Conservation (phyloP, 2,329 filamentous ascomycete species). For the Clonostachys sp. region DNA sequence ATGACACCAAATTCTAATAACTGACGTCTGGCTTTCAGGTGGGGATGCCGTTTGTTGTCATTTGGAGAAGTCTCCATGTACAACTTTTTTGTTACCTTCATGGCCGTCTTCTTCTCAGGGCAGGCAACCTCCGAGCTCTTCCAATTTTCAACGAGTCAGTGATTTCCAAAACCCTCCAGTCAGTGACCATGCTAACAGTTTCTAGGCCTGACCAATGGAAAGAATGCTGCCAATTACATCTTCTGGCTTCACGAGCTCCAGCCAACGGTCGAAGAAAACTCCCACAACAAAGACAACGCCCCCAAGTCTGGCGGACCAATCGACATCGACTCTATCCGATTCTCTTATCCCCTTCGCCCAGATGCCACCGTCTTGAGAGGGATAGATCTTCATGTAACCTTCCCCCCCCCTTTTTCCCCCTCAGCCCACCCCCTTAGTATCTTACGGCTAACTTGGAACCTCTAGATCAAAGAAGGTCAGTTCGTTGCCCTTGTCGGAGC, state of each 20-base stretch:
- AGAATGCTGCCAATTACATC: slow-evolving; percentile 74
- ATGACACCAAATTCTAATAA: background rate
- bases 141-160: slow-evolving; percentile 75
- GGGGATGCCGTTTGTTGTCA: slow-evolving; percentile 61
- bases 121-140: slow-evolving; percentile 90
- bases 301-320: slow-evolving; percentile 69
- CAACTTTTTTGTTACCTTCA: slow-evolving; percentile 91
- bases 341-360: slow-evolving; percentile 86
- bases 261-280: slow-evolving; percentile 77
- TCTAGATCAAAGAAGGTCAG: too few relatives aligned
- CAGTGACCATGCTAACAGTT: background rate
- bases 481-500: slow-evolving; percentile 76
- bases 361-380: too few relatives aligned
- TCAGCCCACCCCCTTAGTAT: slow-evolving; percentile 1
- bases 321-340: slow-evolving; percentile 90
- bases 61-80: slow-evolving; percentile 69
- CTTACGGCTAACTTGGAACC: background rate
- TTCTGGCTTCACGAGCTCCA: slow-evolving; percentile 46
- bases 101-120: slow-evolving; percentile 81
- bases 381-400: background rate
- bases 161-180: slow-evolving; percentile 12
- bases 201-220: background rate
- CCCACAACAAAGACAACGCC: slow-evolving; percentile 44
- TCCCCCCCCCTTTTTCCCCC: slow-evolving; percentile 19
- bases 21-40: slow-evolving; percentile 41